Percentiles rank a stretch among this genome's conserved stretches.
These are phyloP conservation scores for Paraphaeosphaeria minitans DNA, from an alignment of 2,329 filamentous ascomycete species.

Conservation along the genomic window DNA sequence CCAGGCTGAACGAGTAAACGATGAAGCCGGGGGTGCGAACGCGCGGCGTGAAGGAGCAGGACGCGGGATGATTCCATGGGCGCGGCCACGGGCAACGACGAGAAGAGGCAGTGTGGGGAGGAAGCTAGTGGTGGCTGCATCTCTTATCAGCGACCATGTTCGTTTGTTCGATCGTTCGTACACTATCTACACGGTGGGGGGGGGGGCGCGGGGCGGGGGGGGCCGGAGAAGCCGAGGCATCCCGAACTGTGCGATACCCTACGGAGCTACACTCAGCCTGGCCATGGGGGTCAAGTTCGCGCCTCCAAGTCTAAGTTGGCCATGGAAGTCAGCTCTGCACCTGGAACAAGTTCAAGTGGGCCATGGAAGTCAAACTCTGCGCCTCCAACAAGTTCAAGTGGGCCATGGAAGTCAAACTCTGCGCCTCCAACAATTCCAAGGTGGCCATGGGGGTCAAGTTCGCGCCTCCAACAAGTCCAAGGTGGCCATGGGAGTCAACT, in stretches of 20 bases:
- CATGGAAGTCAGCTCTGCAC: too few relatives aligned
- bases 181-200: background rate
- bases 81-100: slow-evolving; percentile 22
- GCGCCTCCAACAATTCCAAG: too few relatives aligned
- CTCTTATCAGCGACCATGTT: slow-evolving; percentile 8
- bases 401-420: too few relatives aligned
- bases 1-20: slow-evolving; percentile 19
- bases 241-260: background rate
- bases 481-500: too few relatives aligned
- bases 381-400: too few relatives aligned
- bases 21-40: slow-evolving; percentile 11
- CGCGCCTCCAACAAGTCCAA: too few relatives aligned
- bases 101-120: slow-evolving; percentile 6
- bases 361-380: too few relatives aligned
- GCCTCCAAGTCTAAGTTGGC: too few relatives aligned
- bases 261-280: background rate
- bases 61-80: slow-evolving; percentile 22
- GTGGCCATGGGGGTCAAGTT: too few relatives aligned
- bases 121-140: slow-evolving; percentile 7
- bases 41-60: slow-evolving; percentile 13
- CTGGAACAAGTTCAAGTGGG: too few relatives aligned
- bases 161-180: too few relatives aligned
- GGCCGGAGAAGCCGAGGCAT: background rate
- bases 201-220: background rate
- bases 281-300: background rate